Conservation (phyloP, 345 rosid genomes). For the Gossypium arboreum region DNA sequence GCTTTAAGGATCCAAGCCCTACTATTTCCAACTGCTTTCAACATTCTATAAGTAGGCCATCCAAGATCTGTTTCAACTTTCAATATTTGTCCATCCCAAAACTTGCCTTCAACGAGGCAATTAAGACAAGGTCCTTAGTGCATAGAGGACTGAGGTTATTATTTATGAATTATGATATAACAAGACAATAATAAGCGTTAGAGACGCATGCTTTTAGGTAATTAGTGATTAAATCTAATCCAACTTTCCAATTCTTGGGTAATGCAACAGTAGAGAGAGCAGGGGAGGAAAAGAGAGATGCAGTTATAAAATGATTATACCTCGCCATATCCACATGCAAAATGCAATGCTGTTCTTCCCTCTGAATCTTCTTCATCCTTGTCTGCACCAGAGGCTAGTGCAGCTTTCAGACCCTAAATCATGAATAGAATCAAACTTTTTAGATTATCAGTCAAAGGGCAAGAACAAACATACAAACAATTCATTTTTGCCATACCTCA, state of each 20-base stretch:
- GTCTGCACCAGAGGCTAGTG: conserved; percentile 79
- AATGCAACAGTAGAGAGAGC: background rate
- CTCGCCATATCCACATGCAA: conserved; percentile 99
- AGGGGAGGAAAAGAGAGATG: background rate
- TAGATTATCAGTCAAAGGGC: background rate
- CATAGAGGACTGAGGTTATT: background rate
- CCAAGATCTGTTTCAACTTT: background rate
- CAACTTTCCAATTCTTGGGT: background rate
- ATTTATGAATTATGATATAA: background rate
- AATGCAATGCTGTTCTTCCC: conserved; percentile 97
- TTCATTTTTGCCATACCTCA: conserved; percentile 48
- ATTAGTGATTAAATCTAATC: background rate
- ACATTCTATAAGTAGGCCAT: background rate
- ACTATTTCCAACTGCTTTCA: background rate
- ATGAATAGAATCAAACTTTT: conserved; percentile 4
- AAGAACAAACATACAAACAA: background rate
- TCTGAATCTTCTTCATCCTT: conserved; percentile 98
- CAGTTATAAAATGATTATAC: conserved; percentile 33
- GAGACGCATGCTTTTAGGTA: background rate
- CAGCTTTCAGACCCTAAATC: conserved; percentile 72
- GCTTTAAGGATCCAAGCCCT: background rate
- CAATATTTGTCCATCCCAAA: background rate
- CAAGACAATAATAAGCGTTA: background rate
- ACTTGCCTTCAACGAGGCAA: background rate
- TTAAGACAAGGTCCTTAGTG: background rate